Evolutionary conservation across 371 early-diverging fungal species (phyloP).

Genomic region (Mucor velutinosus): DNA sequence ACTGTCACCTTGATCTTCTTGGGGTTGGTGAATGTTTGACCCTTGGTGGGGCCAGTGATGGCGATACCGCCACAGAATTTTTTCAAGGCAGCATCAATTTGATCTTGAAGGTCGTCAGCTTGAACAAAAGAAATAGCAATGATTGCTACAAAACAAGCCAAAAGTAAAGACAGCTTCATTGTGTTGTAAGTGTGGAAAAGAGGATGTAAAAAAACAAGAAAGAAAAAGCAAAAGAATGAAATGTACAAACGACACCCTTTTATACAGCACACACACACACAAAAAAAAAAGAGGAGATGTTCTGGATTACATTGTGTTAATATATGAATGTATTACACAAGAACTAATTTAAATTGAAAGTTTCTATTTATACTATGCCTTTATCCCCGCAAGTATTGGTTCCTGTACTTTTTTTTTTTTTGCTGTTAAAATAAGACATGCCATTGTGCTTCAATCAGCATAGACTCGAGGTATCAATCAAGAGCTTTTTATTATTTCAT

Average conservation of each 20-base stretch:
- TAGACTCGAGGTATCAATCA: too few relatives aligned
- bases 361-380: neutral
- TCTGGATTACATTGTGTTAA: neutral
- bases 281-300: neutral
- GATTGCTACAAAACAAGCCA: conserved; percentile 27
- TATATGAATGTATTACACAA: neutral
- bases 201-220: neutral
- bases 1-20: conserved; percentile 47
- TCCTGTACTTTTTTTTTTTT: too few relatives aligned
- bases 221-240: neutral
- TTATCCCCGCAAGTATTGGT: too few relatives aligned
- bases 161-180: conserved; percentile 38
- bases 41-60: conserved; percentile 35
- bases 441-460: too few relatives aligned
- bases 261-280: neutral
- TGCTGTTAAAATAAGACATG: too few relatives aligned
- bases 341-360: neutral
- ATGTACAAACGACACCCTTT: neutral
- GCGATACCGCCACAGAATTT: conserved; percentile 50
- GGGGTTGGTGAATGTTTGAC: conserved; percentile 40
- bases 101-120: conserved; percentile 42
- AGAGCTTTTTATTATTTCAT: neutral
- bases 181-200: neutral
- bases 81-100: conserved; percentile 45
- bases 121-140: conserved; percentile 35